These are phyloP conservation scores for Anastatica hierochuntica DNA, from an alignment of 345 rosid genomes.

Conservation along the genomic window DNA sequence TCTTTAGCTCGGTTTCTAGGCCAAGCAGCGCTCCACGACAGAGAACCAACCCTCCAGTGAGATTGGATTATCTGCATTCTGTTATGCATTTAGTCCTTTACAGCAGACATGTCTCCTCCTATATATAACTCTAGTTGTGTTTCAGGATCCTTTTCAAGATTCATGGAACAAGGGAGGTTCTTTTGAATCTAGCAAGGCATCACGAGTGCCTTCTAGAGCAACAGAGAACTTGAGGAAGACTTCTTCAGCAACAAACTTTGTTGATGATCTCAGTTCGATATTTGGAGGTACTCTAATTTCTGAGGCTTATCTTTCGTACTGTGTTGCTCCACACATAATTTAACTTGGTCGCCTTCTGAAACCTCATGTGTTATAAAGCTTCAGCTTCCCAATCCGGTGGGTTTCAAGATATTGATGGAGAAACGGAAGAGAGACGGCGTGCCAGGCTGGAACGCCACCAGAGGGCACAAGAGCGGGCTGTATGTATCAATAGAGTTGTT, in stretches of 20 bases:
- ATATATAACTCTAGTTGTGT: constrained; percentile 8
- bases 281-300: constrained; percentile 57
- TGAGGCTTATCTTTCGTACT: too few relatives aligned
- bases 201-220: constrained; percentile 42
- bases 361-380: constrained; percentile 29
- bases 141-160: constrained; percentile 74
- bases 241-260: constrained; percentile 64
- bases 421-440: constrained; percentile 84
- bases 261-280: constrained; percentile 41
- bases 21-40: constrained; percentile 86
- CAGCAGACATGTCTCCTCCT: background rate
- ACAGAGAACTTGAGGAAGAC: constrained; percentile 68
- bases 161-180: constrained; percentile 62
- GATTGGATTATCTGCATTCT: too few relatives aligned
- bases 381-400: constrained; percentile 50
- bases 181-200: constrained; percentile 43
- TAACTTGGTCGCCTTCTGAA: constrained; percentile 12
- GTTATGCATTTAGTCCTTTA: too few relatives aligned
- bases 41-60: constrained; percentile 55
- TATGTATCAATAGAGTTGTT: constrained; percentile 32
- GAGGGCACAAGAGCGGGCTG: constrained; percentile 98
- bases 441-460: constrained; percentile 94
- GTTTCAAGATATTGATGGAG: constrained; percentile 85
- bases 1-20: constrained; percentile 63
- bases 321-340: background rate